Percentiles rank a stretch among this genome's conserved stretches.
Evolutionary conservation across 768 basidiomycete genomes (phyloP).

Genomic region (Lactarius hatsudake): DNA sequence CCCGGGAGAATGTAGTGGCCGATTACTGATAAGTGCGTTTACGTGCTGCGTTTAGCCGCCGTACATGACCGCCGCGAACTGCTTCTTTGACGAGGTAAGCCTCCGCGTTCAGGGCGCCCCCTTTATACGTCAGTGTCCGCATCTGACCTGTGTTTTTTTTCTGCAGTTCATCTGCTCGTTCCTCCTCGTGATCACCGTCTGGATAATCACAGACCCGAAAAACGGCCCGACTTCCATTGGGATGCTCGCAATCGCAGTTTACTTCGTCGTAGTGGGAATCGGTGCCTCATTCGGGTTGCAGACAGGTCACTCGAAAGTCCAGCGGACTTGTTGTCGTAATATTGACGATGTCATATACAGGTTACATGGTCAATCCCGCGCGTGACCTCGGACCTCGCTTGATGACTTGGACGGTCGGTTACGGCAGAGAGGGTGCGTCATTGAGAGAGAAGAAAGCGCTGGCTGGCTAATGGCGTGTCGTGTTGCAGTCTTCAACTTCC

Average conservation of each 20-base stretch:
- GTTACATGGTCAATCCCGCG: conserved; percentile 64
- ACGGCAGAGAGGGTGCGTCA: conserved; percentile 46
- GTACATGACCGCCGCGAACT: conserved; percentile 42
- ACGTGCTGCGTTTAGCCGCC: conserved; percentile 31
- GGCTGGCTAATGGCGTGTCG: background rate
- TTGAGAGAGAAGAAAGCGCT: background rate
- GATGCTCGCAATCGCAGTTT: conserved; percentile 52
- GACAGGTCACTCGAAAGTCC: conserved; percentile 35
- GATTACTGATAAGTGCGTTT: background rate
- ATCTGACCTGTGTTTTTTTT: background rate
- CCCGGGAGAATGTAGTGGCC: background rate
- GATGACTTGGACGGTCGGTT: conserved; percentile 67
- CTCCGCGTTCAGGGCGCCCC: too few relatives aligned
- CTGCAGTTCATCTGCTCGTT: conserved; percentile 53
- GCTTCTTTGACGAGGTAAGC: conserved; percentile 45
- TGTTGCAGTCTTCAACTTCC: conserved; percentile 38
- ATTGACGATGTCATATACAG: conserved; percentile 30
- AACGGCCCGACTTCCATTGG: conserved; percentile 49
- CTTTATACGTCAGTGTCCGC: background rate
- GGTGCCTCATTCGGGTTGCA: conserved; percentile 57
- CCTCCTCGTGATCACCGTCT: conserved; percentile 50
- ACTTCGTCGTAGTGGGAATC: conserved; percentile 55
- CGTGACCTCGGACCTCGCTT: conserved; percentile 69
- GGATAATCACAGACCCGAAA: conserved; percentile 51
- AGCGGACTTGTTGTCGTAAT: too few relatives aligned